Conservation (phyloP, 345 rosid genomes). For the Pseudoturritis turrita region DNA sequence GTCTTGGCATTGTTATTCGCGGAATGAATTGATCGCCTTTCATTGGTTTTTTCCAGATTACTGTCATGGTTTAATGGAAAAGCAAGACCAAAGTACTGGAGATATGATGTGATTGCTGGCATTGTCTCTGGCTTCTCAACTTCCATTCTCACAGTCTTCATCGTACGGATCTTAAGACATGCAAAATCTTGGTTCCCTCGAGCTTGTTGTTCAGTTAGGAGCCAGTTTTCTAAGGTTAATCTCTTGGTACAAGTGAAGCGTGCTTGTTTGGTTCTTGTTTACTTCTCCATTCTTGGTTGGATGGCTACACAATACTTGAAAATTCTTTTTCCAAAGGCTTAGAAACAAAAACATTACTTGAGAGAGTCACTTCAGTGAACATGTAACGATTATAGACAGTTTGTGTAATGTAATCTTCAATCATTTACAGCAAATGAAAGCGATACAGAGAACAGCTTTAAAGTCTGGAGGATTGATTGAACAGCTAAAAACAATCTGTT, state of each 20-base stretch:
- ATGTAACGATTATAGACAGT: slow-evolving; percentile 20
- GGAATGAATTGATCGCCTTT: neutral
- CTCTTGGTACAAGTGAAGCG: slow-evolving; percentile 40
- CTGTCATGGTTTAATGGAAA: slow-evolving; percentile 33
- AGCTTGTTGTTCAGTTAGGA: slow-evolving; percentile 22
- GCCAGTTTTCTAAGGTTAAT: slow-evolving; percentile 16
- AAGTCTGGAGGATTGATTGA: neutral
- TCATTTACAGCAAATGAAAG: slow-evolving; percentile 4
- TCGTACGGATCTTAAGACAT: slow-evolving; percentile 34
- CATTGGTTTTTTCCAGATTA: slow-evolving; percentile 35
- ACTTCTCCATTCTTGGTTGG: slow-evolving; percentile 57
- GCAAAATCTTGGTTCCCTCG: slow-evolving; percentile 38
- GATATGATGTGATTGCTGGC: slow-evolving; percentile 56
- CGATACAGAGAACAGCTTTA: neutral
- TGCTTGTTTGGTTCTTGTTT: slow-evolving; percentile 52
- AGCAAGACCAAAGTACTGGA: slow-evolving; percentile 39
- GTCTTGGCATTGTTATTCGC: neutral
- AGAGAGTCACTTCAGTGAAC: neutral
- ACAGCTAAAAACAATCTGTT: neutral
- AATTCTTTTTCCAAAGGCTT: slow-evolving; percentile 41
- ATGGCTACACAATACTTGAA: slow-evolving; percentile 47
- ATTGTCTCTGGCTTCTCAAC: slow-evolving; percentile 53
- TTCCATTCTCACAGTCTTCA: slow-evolving; percentile 46
- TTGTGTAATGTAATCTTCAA: slow-evolving; percentile 26
- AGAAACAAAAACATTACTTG: slow-evolving; percentile 6